These are phyloP conservation scores for Paramyrothecium sp. DNA, from an alignment of 2,329 filamentous ascomycete species.

Conservation along the genomic window DNA sequence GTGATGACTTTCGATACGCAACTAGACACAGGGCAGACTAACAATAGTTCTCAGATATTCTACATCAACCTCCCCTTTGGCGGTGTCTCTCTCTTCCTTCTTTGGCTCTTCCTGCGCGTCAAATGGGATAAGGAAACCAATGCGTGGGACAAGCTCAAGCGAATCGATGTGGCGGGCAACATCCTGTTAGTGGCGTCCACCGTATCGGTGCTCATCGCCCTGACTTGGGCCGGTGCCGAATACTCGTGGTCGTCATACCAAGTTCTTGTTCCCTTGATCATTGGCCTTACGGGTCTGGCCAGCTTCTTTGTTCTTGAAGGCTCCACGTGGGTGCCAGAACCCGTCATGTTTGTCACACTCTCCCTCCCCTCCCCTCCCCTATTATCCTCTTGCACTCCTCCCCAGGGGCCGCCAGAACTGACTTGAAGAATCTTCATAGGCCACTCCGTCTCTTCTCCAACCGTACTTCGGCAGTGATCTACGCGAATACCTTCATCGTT, in stretches of 20 bases:
- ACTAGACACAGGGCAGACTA: background rate
- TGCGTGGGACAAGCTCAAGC: conserved; percentile 24
- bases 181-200: conserved; percentile 36
- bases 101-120: conserved; percentile 32
- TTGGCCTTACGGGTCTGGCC: conserved; percentile 12
- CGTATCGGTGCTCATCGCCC: conserved; percentile 38
- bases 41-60: conserved; percentile 30
- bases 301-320: conserved; percentile 17
- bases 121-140: conserved; percentile 19
- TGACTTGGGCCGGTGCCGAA: conserved; percentile 41
- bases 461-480: conserved; percentile 17
- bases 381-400: background rate
- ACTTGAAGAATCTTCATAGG: background rate
- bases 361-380: background rate
- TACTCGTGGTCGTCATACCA: conserved; percentile 38
- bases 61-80: conserved; percentile 41
- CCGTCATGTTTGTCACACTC: conserved; percentile 17
- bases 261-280: conserved; percentile 39
- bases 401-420: background rate
- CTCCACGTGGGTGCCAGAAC: conserved; percentile 15
- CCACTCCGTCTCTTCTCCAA: conserved; percentile 15
- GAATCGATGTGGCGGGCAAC: conserved; percentile 45
- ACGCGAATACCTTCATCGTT: conserved; percentile 19
- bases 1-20: too few species aligned
- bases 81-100: conserved; percentile 22